phyloP scores from a whole-genome alignment of 305 asterid species.

The Solanum aculeatissimum region DNA sequence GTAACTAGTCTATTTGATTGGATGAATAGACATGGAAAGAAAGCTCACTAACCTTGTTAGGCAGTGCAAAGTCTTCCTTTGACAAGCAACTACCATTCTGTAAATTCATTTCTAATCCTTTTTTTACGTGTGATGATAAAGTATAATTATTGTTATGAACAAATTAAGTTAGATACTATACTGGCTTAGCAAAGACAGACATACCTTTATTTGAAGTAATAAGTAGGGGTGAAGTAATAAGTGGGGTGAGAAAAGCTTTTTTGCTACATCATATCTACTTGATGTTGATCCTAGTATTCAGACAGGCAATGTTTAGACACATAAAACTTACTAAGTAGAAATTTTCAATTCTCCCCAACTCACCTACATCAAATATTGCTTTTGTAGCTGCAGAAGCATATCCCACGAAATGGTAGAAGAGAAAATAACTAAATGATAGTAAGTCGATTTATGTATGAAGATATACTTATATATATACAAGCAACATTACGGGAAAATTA shows the following conservation, averaged over 20 bases:
- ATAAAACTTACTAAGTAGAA: neutral
- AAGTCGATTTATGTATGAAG: no score
- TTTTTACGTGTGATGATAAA: neutral
- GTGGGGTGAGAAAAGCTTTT: neutral
- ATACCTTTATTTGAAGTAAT: neutral
- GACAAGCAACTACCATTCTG: neutral
- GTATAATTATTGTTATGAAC: neutral
- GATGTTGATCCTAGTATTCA: neutral
- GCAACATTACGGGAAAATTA: neutral
- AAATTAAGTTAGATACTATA: neutral
- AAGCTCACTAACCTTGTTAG: no score
- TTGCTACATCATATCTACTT: neutral
- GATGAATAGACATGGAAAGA: no score
- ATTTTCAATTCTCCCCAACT: neutral
- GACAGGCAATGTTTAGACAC: neutral
- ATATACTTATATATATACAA: neutral
- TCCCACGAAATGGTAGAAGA: no score
- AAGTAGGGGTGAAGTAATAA: neutral
- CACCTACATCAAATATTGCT: neutral
- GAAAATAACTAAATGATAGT: no score
- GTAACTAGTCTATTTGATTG: no score
- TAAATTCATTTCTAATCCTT: neutral
- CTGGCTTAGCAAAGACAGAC: neutral
- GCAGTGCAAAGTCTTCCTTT: neutral
- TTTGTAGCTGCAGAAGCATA: neutral